These are phyloP conservation scores for Cyberlindnera sargentensis DNA, from an alignment of 805 yeast species.

Conservation along the genomic window DNA sequence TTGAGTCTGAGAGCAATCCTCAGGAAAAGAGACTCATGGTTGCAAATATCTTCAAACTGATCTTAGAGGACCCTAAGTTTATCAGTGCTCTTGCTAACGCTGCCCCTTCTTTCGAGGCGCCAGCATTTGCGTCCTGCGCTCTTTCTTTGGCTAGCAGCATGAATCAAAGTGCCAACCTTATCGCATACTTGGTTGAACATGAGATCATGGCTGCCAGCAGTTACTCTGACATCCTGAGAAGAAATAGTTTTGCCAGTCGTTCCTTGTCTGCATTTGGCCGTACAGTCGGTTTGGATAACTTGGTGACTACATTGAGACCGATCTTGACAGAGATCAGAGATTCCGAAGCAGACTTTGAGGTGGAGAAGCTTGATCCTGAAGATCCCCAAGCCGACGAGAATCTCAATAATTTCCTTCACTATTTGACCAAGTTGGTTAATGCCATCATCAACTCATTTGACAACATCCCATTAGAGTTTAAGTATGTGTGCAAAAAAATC, in stretches of 20 bases:
- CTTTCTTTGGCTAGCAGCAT: constrained; percentile 45
- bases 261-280: constrained; percentile 66
- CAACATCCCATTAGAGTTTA: constrained; percentile 63
- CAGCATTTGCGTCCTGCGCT: constrained; percentile 60
- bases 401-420: constrained; percentile 44
- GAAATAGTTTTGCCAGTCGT: constrained; percentile 79
- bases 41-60: constrained; percentile 20
- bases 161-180: constrained; percentile 38
- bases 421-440: constrained; percentile 50
- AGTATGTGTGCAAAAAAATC: constrained; percentile 63
- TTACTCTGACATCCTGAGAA: constrained; percentile 66
- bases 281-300: constrained; percentile 55
- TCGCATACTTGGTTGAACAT: constrained; percentile 46
- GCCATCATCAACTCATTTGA: constrained; percentile 49
- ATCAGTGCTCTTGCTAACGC: constrained; percentile 47
- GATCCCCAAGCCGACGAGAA: constrained; percentile 35
- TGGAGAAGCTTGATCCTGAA: constrained; percentile 41
- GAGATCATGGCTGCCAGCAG: constrained; percentile 57
- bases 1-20: constrained; percentile 16
- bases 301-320: constrained; percentile 46
- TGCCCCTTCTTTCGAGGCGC: constrained; percentile 66
- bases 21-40: constrained; percentile 24
- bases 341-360: constrained; percentile 50
- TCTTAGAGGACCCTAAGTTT: constrained; percentile 35
- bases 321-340: constrained; percentile 47